A percentile compares a stretch with the other conserved stretches of the same genome.
Conservation (phyloP, 2,329 filamentous ascomycete genomes). For the Colletotrichum liriopes region DNA sequence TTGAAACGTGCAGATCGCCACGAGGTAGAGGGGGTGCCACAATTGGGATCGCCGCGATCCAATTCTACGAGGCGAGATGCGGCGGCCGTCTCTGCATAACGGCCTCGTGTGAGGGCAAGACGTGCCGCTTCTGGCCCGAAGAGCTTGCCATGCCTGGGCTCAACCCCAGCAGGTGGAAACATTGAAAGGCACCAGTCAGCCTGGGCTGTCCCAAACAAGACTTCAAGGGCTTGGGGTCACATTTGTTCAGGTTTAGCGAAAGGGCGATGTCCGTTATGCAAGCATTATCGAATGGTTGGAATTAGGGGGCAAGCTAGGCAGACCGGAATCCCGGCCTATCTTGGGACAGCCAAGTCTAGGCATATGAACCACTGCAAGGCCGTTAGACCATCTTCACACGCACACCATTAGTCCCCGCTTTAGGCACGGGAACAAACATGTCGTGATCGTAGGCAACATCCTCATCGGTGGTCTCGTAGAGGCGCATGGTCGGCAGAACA, state of each 20-base stretch:
- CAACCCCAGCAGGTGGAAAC: not conserved
- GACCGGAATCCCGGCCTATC: not conserved
- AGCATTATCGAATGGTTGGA: not conserved
- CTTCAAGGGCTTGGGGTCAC: not conserved
- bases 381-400: conserved; percentile 27
- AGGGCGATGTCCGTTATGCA: not conserved
- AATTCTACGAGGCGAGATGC: conserved; percentile 1
- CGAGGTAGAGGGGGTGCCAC: conserved; percentile 4
- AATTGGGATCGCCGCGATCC: conserved; percentile 32
- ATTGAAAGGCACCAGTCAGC: not conserved
- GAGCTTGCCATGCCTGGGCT: not conserved
- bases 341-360: not conserved
- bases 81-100: conserved; percentile 4
- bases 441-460: conserved; percentile 51
- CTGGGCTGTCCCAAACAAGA: not conserved
- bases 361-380: not conserved
- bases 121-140: not conserved
- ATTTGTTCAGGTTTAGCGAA: not conserved
- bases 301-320: conserved; percentile 4
- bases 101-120: conserved; percentile 10
- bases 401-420: conserved; percentile 34
- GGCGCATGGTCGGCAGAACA: conserved; percentile 47
- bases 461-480: conserved; percentile 49
- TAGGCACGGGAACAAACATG: conserved; percentile 46
- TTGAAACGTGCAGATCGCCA: conserved; percentile 38